phyloP scores from a whole-genome alignment of 2,329 filamentous ascomycete genomes.

The Colletotrichum orchidophilum region DNA sequence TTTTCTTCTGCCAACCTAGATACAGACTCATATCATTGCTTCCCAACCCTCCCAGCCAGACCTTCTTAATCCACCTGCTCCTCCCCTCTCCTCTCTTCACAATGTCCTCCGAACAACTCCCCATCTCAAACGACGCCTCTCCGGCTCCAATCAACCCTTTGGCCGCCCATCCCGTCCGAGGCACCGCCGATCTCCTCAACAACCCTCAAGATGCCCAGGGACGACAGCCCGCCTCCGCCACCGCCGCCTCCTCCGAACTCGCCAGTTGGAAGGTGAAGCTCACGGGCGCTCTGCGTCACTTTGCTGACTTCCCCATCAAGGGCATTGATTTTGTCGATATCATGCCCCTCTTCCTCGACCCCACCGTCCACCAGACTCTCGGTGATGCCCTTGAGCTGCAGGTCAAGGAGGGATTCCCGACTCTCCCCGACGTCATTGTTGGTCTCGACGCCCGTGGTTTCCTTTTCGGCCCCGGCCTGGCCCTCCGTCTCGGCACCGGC shows the following conservation, averaged over 20 bases:
- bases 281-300: slow-evolving; percentile 80
- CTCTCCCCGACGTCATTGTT: slow-evolving; percentile 87
- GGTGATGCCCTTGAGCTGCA: slow-evolving; percentile 88
- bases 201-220: slow-evolving; percentile 65
- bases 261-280: slow-evolving; percentile 76
- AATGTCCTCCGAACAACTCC: slow-evolving; percentile 41
- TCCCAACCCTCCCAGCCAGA: slow-evolving; percentile 36
- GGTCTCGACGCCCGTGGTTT: slow-evolving; percentile 95
- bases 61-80: slow-evolving; percentile 36
- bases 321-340: slow-evolving; percentile 99
- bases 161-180: slow-evolving; percentile 44
- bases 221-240: slow-evolving; percentile 70
- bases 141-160: slow-evolving; percentile 40
- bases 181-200: no score
- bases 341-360: slow-evolving; percentile 90
- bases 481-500: slow-evolving; percentile 80
- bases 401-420: slow-evolving; percentile 70
- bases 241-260: slow-evolving; percentile 72
- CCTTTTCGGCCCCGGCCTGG: slow-evolving; percentile 90
- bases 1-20: slow-evolving; percentile 33
- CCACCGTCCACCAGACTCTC: slow-evolving; percentile 77
- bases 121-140: slow-evolving; percentile 29
- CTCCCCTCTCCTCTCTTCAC: slow-evolving; percentile 45
- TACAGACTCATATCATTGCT: slow-evolving; percentile 32
- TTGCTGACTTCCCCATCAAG: slow-evolving; percentile 89